Base-by-base conservation (phyloP, 352 stramenopile genomes). In the Globisporangium rhizosaccharum region DNA sequence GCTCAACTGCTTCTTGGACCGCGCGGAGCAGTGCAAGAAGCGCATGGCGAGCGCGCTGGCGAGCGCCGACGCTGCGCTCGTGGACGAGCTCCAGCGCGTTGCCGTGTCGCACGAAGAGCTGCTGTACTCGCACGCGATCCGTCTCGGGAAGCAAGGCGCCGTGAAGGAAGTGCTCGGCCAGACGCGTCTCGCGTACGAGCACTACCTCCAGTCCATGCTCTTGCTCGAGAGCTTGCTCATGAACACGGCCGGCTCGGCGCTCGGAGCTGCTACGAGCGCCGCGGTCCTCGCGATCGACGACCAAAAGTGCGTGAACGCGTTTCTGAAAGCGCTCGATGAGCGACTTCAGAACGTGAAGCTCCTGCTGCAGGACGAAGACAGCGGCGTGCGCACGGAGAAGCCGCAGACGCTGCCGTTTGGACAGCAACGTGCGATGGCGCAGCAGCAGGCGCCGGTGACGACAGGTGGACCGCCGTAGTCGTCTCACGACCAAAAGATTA, bases 131-230 rank as follows among this genome's bases (percentile, higher is more conserved):
- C 76, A 90, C 42, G 81, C 77, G 2, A 68, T 90, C 50, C 76
- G 76, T 37, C 62, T 88, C 10, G 81, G 75, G 23, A 80, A 82
- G 30, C 73, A 91, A 60, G 79, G 70, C 0, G 78, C 81, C 1
- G 75, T 91, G 33, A 79, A 86, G 30, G 79, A 88, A 71, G 81
- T 88, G 44, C 67, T 91, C 17, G 79, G 81, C 12, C 81, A 88
- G 51, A 72, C 65, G 33, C 74, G 65, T 26, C 59, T 67, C 20
- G 72, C 79, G 23, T 81, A 85, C 52, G 75, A 88, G 51, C 67
- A 82, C 23, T 87, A 88, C 51, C 52, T 86, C 39, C 76, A 86
- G 30, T 73, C 76, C 11, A 71, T 85, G 53, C 68, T 88, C 5
- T 53, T 85, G 44, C 62, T 87, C n/a, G 74, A 88, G 62, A 88